Evolutionary conservation across 495 filamentous ascomycete species (phyloP).

Genomic region (Staphylotrichum tortipilum): DNA sequence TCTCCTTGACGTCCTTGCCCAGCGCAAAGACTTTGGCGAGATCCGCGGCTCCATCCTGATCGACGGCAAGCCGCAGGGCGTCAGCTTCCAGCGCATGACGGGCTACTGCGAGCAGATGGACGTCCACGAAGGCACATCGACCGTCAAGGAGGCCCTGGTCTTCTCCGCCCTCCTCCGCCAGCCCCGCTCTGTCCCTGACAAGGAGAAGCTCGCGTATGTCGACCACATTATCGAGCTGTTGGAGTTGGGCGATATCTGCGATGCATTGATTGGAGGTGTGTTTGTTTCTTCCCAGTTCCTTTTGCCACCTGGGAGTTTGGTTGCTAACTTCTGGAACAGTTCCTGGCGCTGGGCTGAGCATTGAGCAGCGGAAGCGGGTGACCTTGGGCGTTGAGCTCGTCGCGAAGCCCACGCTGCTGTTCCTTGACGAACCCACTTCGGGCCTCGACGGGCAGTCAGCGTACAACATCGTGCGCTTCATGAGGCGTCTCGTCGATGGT

Average conservation of each 20-base stretch:
- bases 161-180: slow-evolving; percentile 77
- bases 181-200: slow-evolving; percentile 48
- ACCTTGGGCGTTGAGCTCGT: slow-evolving; percentile 90
- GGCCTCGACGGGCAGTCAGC: slow-evolving; percentile 80
- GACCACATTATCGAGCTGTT: slow-evolving; percentile 80
- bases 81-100: slow-evolving; percentile 69
- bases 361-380: slow-evolving; percentile 50
- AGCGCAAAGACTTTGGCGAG: slow-evolving; percentile 46
- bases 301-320: too few species aligned
- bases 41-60: slow-evolving; percentile 58
- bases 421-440: slow-evolving; percentile 72
- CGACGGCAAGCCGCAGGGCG: slow-evolving; percentile 55
- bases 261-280: slow-evolving; percentile 60
- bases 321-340: slow-evolving; percentile 27
- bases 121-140: slow-evolving; percentile 67
- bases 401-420: slow-evolving; percentile 69
- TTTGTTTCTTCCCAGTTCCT: too few species aligned
- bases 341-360: slow-evolving; percentile 50
- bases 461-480: slow-evolving; percentile 69
- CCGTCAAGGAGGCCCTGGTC: slow-evolving; percentile 67
- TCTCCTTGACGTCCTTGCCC: slow-evolving; percentile 51
- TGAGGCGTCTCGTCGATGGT: slow-evolving; percentile 69
- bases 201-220: slow-evolving; percentile 73
- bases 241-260: slow-evolving; percentile 68
- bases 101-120: slow-evolving; percentile 89